phyloP scores from a whole-genome alignment of 2,329 filamentous ascomycete species.

The Mycogone perniciosa region DNA sequence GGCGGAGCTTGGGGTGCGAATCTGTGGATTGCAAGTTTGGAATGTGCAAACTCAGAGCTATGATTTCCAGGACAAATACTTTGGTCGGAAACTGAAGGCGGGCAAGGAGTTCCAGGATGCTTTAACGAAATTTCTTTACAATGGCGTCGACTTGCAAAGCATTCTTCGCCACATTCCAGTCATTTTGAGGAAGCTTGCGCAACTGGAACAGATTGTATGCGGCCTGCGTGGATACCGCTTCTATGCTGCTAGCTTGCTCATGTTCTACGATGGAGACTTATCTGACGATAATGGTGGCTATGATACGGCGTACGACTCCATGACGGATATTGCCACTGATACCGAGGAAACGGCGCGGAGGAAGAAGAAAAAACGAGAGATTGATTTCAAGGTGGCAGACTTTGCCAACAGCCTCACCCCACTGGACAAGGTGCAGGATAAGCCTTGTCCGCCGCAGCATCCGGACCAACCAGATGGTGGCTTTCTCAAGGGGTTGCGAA shows the following conservation, averaged over 20 bases:
- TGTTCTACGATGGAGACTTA: constrained; percentile 89
- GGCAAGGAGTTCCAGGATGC: constrained; percentile 85
- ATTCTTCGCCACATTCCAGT: constrained; percentile 81
- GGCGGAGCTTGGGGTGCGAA: constrained; percentile 79
- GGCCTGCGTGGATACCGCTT: constrained; percentile 81
- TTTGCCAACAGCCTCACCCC: constrained; percentile 97
- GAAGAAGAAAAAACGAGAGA: constrained; percentile 51
- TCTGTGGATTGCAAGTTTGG: constrained; percentile 96
- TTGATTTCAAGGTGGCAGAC: constrained; percentile 95
- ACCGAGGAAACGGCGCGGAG: constrained; percentile 46
- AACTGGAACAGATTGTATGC: constrained; percentile 76
- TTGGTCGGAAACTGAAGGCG: constrained; percentile 79
- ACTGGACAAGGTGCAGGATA: constrained; percentile 60
- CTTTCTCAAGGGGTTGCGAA: constrained; percentile 78
- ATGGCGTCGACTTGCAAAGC: constrained; percentile 74
- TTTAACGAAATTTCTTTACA: constrained; percentile 82
- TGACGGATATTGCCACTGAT: constrained; percentile 53
- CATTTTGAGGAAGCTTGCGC: constrained; percentile 75
- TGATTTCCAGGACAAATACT: constrained; percentile 98
- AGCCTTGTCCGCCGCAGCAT: constrained; percentile 72
- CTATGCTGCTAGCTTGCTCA: constrained; percentile 88
- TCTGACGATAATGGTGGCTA: constrained; percentile 41
- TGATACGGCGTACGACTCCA: constrained; percentile 49
- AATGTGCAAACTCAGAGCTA: constrained; percentile 77
- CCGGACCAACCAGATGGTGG: constrained; percentile 78